Evolutionary conservation across 352 stramenopile genomes (phyloP).

Genomic region (Phytopythium oedochilum): DNA sequence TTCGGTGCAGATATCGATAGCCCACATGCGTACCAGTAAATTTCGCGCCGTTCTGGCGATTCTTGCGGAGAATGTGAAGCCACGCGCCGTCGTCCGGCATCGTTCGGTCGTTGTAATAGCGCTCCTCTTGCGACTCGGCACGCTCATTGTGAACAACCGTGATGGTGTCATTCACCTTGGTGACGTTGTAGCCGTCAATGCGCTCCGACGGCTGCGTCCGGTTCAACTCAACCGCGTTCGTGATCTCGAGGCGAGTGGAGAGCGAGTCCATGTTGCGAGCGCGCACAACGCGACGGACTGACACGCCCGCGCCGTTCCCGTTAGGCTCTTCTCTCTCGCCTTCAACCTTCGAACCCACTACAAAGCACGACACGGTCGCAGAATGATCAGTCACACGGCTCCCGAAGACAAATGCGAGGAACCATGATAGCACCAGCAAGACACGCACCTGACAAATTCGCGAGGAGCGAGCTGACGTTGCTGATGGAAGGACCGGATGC

Average conservation of each 20-base stretch:
- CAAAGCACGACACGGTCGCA: not conserved
- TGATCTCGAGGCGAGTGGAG: constrained; percentile 66
- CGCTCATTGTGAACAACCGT: constrained; percentile 68
- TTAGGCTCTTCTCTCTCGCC: constrained; percentile 57
- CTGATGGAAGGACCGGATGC: constrained; percentile 23
- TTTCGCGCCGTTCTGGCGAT: constrained; percentile 64
- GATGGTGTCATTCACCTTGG: constrained; percentile 61
- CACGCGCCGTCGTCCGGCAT: constrained; percentile 69
- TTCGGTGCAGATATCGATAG: not conserved
- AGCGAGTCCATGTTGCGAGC: constrained; percentile 76
- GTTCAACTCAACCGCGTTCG: constrained; percentile 63
- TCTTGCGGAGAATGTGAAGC: constrained; percentile 67
- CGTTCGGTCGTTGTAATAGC: constrained; percentile 62
- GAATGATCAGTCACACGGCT: not conserved
- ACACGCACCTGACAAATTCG: constrained; percentile 45
- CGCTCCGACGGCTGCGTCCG: constrained; percentile 40
- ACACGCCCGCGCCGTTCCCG: constrained; percentile 52
- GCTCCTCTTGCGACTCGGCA: constrained; percentile 48
- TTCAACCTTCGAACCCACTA: constrained; percentile 31
- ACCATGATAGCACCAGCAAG: too few relatives aligned
- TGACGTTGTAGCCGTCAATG: constrained; percentile 72
- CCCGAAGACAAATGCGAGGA: too few relatives aligned
- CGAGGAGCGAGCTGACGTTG: constrained; percentile 57
- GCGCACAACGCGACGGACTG: constrained; percentile 42
- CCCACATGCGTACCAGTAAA: constrained; percentile 46